Percentiles rank a stretch among this genome's conserved stretches.
Conservation (phyloP, 2,329 filamentous ascomycete species). For the Hyphodiscus sp. region DNA sequence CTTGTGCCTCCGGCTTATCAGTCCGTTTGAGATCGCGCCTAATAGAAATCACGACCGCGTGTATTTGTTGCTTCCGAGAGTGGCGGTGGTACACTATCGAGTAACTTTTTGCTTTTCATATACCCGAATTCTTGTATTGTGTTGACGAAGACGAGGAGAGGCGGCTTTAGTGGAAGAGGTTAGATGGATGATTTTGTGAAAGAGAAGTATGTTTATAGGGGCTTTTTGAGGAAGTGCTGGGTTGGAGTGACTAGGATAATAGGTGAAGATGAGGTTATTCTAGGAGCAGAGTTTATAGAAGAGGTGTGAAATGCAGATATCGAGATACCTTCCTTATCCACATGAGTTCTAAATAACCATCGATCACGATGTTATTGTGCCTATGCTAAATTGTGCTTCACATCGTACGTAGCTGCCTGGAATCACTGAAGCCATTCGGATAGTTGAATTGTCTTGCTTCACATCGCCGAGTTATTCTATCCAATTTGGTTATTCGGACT, state of each 20-base stretch:
- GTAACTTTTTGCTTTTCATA: conserved; percentile 23
- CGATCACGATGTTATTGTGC: too few species aligned
- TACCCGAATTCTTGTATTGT: conserved; percentile 29
- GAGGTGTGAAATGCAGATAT: conserved; percentile 9
- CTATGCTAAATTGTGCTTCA: too few species aligned
- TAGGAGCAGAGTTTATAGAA: conserved; percentile 4
- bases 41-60: conserved; percentile 19
- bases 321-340: background rate
- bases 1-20: conserved; percentile 17
- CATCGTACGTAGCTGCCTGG: too few species aligned
- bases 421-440: too few species aligned
- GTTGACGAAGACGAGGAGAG: conserved; percentile 9
- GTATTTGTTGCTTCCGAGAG: conserved; percentile 4
- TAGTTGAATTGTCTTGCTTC: too few species aligned
- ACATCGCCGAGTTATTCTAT: background rate
- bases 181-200: background rate
- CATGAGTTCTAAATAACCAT: background rate
- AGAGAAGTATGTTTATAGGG: conserved; percentile 10
- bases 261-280: background rate
- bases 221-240: background rate
- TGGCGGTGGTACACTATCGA: conserved; percentile 5
- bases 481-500: background rate
- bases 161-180: background rate
- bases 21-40: conserved; percentile 12
- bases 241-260: conserved; percentile 5